Percentiles rank a stretch among this genome's conserved stretches.
These are phyloP conservation scores for Hibiscus trionum DNA, from an alignment of 345 rosid genomes.

Conservation along the genomic window DNA sequence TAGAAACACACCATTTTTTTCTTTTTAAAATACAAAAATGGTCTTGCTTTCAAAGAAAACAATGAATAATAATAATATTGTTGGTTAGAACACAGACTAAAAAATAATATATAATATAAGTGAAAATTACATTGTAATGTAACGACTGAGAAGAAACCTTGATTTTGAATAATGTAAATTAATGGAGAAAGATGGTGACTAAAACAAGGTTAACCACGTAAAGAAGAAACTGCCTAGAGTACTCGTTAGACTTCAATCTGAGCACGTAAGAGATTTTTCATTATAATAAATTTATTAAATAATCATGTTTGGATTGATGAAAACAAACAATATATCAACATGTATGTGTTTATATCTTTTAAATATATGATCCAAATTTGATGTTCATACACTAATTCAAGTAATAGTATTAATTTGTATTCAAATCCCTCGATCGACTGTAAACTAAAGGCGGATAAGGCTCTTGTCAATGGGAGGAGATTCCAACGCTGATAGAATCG, in stretches of 20 bases:
- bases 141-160: background rate
- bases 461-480: too few species aligned
- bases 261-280: background rate
- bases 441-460: too few species aligned
- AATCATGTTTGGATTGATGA: background rate
- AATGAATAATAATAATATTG: background rate
- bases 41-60: background rate
- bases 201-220: background rate
- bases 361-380: too few species aligned
- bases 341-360: too few species aligned
- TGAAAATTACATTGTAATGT: background rate
- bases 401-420: too few species aligned
- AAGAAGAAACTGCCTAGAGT: background rate
- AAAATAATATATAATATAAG: background rate
- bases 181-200: conserved; percentile 1
- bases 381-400: too few species aligned
- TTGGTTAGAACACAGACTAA: background rate
- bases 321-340: background rate
- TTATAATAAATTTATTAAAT: background rate
- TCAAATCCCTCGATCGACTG: too few species aligned
- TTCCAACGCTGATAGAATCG: too few species aligned
- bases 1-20: background rate
- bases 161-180: background rate
- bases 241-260: background rate
- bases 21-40: background rate